Evolutionary conservation across 306 rosid genomes (phyloP).

Genomic region (Trifolium pratense): DNA sequence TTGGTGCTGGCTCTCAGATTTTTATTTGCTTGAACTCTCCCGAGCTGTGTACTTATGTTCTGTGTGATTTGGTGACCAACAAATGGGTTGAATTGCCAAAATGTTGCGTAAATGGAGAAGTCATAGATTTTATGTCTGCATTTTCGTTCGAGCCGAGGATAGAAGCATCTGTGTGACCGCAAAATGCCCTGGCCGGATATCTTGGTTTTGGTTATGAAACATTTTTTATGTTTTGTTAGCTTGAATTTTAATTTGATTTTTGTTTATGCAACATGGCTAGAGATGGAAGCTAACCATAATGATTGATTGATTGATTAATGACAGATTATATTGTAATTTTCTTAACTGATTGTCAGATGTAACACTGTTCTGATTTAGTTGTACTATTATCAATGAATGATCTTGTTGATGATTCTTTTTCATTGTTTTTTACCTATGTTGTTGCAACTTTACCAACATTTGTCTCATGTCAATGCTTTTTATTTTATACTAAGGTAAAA

Average conservation of each 20-base stretch:
- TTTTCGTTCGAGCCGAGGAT: slow-evolving; percentile 92
- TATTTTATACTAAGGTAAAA: neutral
- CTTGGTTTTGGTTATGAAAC: slow-evolving; percentile 22
- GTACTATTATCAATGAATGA: slow-evolving; percentile 41
- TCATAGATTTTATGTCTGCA: slow-evolving; percentile 85
- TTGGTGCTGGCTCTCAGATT: slow-evolving; percentile 69
- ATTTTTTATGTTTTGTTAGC: slow-evolving; percentile 27
- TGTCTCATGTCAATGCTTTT: neutral
- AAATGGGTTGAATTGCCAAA: slow-evolving; percentile 78
- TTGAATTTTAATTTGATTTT: slow-evolving; percentile 30
- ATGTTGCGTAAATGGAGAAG: slow-evolving; percentile 70
- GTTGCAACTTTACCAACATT: neutral
- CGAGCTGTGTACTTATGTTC: slow-evolving; percentile 59
- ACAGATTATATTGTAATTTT: slow-evolving; percentile 38
- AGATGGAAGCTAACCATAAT: slow-evolving; percentile 39
- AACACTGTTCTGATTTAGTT: slow-evolving; percentile 37
- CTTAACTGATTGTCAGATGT: slow-evolving; percentile 35
- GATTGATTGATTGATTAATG: slow-evolving; percentile 39
- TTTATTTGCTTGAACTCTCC: slow-evolving; percentile 79
- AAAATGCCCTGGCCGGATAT: neutral
- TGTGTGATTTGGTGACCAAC: slow-evolving; percentile 66
- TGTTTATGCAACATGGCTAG: slow-evolving; percentile 47
- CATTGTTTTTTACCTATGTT: neutral
- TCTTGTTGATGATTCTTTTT: slow-evolving; percentile 31
- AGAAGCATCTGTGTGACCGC: slow-evolving; percentile 73